phyloP scores from a whole-genome alignment of 208 protist genomes.

The Tritrichomonas foetus region DNA sequence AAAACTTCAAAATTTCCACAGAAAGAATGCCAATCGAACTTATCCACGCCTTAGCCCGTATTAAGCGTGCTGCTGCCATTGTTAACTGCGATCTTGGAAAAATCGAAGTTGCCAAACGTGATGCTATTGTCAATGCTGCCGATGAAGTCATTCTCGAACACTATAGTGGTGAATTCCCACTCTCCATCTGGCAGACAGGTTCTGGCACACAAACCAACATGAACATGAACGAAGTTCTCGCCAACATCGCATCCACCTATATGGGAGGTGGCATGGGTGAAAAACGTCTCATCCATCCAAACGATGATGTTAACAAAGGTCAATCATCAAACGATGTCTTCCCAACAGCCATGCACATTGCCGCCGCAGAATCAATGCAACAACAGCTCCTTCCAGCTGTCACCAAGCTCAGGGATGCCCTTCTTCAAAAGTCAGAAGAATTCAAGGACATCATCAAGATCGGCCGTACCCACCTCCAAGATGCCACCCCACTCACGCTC shows the following conservation, averaged over 20 bases:
- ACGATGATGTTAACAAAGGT: conserved; percentile 78
- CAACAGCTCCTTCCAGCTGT: conserved; percentile 60
- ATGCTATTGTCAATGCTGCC: conserved; percentile 62
- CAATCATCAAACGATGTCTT: conserved; percentile 77
- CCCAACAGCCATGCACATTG: conserved; percentile 74
- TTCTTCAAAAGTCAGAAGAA: conserved; percentile 64
- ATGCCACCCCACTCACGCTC: conserved; percentile 77
- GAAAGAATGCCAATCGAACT: conserved; percentile 62
- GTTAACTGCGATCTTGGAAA: conserved; percentile 61
- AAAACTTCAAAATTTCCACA: conserved; percentile 65
- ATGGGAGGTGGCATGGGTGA: conserved; percentile 67
- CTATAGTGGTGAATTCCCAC: conserved; percentile 55
- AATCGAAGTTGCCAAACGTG: conserved; percentile 56
- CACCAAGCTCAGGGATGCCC: conserved; percentile 47
- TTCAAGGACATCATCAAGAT: conserved; percentile 77
- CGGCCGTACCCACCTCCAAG: conserved; percentile 76
- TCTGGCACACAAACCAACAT: conserved; percentile 83
- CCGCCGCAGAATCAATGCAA: conserved; percentile 58
- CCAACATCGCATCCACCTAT: conserved; percentile 72
- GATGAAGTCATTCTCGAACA: conserved; percentile 63
- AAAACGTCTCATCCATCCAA: conserved; percentile 73
- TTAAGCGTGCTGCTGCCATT: conserved; percentile 64
- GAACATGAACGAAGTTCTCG: conserved; percentile 80
- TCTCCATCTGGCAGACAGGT: conserved; percentile 68
- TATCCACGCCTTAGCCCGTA: conserved; percentile 59